phyloP scores from a whole-genome alignment of 2,329 filamentous ascomycete species.

The Coniosporium uncinatum region DNA sequence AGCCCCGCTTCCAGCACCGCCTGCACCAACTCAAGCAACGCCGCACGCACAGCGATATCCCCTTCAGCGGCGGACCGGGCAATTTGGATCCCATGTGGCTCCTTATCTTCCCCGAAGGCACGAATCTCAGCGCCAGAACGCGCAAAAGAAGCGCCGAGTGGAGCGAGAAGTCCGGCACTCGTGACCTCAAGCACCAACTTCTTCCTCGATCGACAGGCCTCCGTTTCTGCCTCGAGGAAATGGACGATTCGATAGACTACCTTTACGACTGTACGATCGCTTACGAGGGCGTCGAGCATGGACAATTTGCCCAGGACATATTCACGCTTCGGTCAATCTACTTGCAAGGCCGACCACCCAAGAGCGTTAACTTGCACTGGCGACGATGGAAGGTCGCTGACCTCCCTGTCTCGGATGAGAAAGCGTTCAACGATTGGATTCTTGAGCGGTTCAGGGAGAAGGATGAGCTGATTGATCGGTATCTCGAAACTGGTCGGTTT shows the following conservation, averaged over 20 bases:
- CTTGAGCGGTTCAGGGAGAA: constrained; percentile 88
- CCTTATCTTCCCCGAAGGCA: constrained; percentile 82
- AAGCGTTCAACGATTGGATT: constrained; percentile 81
- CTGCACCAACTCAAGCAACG: constrained; percentile 65
- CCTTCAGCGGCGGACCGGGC: constrained; percentile 23
- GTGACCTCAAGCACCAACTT: constrained; percentile 69
- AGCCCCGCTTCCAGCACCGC: constrained; percentile 68
- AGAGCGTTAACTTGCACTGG: constrained; percentile 97
- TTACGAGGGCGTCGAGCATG: constrained; percentile 71
- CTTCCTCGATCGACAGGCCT: constrained; percentile 77
- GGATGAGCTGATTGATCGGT: constrained; percentile 82
- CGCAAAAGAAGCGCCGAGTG: constrained; percentile 65
- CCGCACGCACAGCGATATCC: constrained; percentile 21
- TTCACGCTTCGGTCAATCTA: constrained; percentile 87
- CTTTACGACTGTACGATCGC: constrained; percentile 93
- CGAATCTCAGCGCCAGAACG: constrained; percentile 70
- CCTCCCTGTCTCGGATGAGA: constrained; percentile 72
- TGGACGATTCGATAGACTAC: constrained; percentile 71
- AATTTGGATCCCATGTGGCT: constrained; percentile 82
- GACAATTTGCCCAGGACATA: constrained; percentile 80
- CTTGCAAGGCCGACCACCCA: constrained; percentile 82
- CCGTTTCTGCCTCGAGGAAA: constrained; percentile 72
- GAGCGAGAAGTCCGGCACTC: constrained; percentile 70
- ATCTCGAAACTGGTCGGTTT: constrained; percentile 67
- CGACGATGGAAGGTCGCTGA: constrained; percentile 74